phyloP scores from a whole-genome alignment of 73 alveolate genomes.

The Tetrahymena malaccensis region DNA sequence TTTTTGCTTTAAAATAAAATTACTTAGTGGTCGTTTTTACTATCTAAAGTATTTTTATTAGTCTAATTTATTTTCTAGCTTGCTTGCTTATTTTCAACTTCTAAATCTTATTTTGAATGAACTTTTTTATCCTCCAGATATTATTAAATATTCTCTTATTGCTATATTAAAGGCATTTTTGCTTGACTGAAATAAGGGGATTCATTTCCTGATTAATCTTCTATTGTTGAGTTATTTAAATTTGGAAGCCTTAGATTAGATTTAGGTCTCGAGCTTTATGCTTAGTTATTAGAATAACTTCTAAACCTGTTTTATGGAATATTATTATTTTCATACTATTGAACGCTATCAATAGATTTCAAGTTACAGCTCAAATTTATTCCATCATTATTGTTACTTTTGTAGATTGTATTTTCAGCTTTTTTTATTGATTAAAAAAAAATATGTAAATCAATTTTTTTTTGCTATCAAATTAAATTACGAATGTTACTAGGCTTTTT shows the following conservation, averaged over 20 bases:
- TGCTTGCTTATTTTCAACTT: background rate
- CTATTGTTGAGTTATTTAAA: background rate
- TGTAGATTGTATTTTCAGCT: background rate
- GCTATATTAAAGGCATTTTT: background rate
- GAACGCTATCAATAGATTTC: background rate
- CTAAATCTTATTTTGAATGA: background rate
- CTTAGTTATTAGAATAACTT: background rate
- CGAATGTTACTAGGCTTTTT: no score
- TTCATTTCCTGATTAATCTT: background rate
- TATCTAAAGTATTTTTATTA: background rate
- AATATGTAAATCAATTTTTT: no score
- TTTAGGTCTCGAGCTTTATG: background rate
- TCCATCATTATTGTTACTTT: background rate
- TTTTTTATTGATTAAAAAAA: no score
- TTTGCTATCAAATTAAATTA: background rate
- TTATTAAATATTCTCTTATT: background rate
- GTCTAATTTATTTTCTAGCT: no score
- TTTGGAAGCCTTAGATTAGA: background rate
- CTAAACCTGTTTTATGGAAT: background rate
- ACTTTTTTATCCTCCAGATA: background rate
- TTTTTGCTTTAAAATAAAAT: no score
- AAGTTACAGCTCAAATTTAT: background rate
- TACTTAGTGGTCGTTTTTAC: background rate
- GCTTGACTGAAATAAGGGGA: background rate
- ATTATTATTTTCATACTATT: background rate